phyloP scores from a whole-genome alignment of 23 red algal species.

The Porphyridium purpureum region DNA sequence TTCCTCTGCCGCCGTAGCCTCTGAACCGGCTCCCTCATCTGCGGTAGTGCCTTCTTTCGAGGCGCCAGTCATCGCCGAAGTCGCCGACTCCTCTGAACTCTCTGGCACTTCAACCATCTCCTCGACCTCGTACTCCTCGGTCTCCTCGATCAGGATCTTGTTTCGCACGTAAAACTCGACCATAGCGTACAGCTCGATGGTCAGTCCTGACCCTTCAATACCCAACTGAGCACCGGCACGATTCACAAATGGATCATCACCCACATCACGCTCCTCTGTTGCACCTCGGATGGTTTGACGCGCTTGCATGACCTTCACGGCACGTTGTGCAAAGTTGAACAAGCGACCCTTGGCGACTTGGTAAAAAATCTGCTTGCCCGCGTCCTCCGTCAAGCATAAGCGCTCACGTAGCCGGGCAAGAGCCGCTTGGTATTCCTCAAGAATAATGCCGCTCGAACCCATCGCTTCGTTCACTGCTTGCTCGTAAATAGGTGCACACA shows the following conservation, averaged over 20 bases:
- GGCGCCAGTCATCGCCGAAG: not conserved
- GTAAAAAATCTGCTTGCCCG: constrained; percentile 47
- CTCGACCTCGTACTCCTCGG: no score
- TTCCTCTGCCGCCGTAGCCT: no score
- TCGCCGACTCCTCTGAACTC: constrained; percentile 3
- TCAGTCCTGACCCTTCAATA: constrained; percentile 81
- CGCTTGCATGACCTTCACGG: constrained; percentile 66
- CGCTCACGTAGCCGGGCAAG: constrained; percentile 58
- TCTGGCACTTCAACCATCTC: constrained; percentile 23
- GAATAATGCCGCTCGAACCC: constrained; percentile 93
- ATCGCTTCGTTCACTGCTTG: constrained; percentile 86
- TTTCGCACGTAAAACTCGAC: constrained; percentile 95
- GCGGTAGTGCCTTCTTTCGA: constrained; percentile 12
- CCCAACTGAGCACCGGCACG: constrained; percentile 79
- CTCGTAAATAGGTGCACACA: constrained; percentile 59
- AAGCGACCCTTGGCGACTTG: constrained; percentile 65
- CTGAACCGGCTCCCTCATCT: constrained; percentile 15
- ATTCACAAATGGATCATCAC: constrained; percentile 91
- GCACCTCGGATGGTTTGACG: constrained; percentile 46
- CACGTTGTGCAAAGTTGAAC: constrained; percentile 51
- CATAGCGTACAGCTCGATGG: constrained; percentile 72
- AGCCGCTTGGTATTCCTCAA: constrained; percentile 64
- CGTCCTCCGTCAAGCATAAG: constrained; percentile 37
- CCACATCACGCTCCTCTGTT: constrained; percentile 82
- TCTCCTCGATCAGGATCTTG: constrained; percentile 40